Evolutionary conservation across 495 filamentous ascomycete genomes (phyloP).

Genomic region (Pyrenopolyporus hunteri): DNA sequence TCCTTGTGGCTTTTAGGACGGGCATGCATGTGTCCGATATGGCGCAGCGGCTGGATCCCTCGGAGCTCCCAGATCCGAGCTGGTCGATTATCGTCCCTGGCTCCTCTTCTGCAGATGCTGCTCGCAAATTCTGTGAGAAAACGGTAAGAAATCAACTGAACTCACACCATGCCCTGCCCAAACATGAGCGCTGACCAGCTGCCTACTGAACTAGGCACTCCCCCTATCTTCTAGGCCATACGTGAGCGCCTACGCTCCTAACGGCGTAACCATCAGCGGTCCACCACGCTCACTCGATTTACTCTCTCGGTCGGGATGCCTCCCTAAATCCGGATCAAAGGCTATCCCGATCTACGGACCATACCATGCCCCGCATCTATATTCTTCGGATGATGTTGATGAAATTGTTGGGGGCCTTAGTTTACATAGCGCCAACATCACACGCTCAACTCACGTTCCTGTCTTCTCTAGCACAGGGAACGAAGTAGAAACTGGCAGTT

Average conservation of each 20-base stretch:
- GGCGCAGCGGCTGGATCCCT: neutral
- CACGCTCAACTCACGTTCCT: neutral
- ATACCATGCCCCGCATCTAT: constrained; percentile 43
- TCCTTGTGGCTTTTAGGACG: constrained; percentile 66
- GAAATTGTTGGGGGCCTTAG: constrained; percentile 9
- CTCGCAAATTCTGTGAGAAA: constrained; percentile 22
- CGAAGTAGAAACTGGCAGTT: neutral
- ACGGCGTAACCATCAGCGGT: constrained; percentile 34
- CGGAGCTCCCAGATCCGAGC: constrained; percentile 7
- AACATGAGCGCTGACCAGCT: neutral
- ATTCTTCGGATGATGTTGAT: constrained; percentile 25
- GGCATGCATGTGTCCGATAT: constrained; percentile 51
- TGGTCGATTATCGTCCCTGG: constrained; percentile 38
- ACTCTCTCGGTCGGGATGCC: neutral
- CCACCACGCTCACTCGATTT: constrained; percentile 30
- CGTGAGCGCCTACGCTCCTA: constrained; percentile 36
- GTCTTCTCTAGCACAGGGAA: constrained; percentile 4
- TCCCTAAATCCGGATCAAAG: neutral
- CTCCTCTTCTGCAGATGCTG: constrained; percentile 17
- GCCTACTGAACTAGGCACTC: neutral
- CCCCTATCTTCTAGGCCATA: constrained; percentile 33
- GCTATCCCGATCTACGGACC: constrained; percentile 31
- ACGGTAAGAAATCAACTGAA: constrained; percentile 2
- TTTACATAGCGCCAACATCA: neutral
- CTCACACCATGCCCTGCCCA: too few species aligned